phyloP scores from a whole-genome alignment of 2,329 filamentous ascomycete species.

The Plenodomus biglobosus region DNA sequence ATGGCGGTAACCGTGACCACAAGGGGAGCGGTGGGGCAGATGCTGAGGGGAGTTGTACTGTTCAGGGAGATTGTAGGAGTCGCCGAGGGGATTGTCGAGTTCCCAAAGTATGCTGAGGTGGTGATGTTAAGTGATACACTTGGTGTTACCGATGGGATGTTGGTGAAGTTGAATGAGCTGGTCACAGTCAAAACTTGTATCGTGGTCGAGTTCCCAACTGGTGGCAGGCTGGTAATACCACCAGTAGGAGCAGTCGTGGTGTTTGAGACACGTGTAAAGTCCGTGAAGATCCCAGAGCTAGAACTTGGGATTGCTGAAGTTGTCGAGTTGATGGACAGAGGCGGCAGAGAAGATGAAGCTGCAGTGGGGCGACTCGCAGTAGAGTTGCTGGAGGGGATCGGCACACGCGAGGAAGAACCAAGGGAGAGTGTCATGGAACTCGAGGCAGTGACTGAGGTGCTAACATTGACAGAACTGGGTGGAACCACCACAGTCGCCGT shows the following conservation, averaged over 20 bases:
- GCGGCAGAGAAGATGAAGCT: neutral
- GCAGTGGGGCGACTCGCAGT: neutral
- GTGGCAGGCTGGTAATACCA: neutral
- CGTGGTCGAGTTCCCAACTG: neutral
- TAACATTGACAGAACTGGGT: neutral
- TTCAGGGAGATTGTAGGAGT: constrained; percentile 19
- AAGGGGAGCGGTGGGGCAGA: constrained; percentile 12
- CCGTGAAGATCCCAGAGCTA: constrained; percentile 1
- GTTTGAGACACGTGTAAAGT: neutral
- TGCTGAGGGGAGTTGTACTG: constrained; percentile 6
- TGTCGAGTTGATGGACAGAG: neutral
- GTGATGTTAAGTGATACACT: constrained; percentile 14
- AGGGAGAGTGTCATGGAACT: neutral
- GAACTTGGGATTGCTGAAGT: constrained; percentile 1
- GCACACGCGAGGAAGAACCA: neutral
- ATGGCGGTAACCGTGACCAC: constrained; percentile 12
- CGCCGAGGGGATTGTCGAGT: constrained; percentile 11
- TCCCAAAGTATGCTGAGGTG: constrained; percentile 11
- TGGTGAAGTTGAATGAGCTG: constrained; percentile 3
- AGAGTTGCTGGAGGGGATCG: neutral
- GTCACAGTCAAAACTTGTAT: neutral
- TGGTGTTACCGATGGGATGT: constrained; percentile 10
- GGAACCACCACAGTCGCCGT: neutral
- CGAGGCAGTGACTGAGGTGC: neutral
- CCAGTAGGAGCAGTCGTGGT: neutral